These are phyloP conservation scores for Candida stauntonica DNA, from an alignment of 805 yeast genomes.

Conservation along the genomic window DNA sequence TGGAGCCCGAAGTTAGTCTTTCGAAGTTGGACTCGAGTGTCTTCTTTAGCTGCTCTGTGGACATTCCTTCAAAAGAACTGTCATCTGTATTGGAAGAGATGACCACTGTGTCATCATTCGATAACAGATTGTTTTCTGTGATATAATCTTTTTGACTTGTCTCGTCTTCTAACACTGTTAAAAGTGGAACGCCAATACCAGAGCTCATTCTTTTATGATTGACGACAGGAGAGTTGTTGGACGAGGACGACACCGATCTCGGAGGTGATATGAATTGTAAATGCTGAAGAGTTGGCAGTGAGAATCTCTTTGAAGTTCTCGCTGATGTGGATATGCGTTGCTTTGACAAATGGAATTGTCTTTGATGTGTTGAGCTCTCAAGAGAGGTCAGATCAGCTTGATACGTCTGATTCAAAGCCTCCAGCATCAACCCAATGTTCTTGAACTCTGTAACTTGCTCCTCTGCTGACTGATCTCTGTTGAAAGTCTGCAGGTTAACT, in stretches of 20 bases:
- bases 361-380: constrained; percentile 10
- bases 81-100: constrained; percentile 13
- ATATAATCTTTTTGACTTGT: constrained; percentile 19
- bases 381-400: constrained; percentile 7
- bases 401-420: constrained; percentile 9
- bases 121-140: constrained; percentile 13
- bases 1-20: constrained; percentile 8
- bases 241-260: constrained; percentile 12
- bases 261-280: constrained; percentile 8
- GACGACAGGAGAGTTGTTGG: constrained; percentile 4
- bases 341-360: constrained; percentile 12
- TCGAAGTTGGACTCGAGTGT: constrained; percentile 21
- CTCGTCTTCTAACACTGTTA: constrained; percentile 26
- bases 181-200: constrained; percentile 26
- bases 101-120: constrained; percentile 26
- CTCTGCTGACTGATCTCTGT: constrained; percentile 7
- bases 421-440: constrained; percentile 12
- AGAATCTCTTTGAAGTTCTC: constrained; percentile 20
- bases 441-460: constrained; percentile 10
- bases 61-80: constrained; percentile 7
- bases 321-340: constrained; percentile 3
- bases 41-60: constrained; percentile 17
- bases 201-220: constrained; percentile 25
- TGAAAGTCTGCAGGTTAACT: constrained; percentile 7
- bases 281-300: constrained; percentile 18